These are phyloP conservation scores for Hysterium pulicare DNA, from an alignment of 2,329 filamentous ascomycete species.

Conservation along the genomic window DNA sequence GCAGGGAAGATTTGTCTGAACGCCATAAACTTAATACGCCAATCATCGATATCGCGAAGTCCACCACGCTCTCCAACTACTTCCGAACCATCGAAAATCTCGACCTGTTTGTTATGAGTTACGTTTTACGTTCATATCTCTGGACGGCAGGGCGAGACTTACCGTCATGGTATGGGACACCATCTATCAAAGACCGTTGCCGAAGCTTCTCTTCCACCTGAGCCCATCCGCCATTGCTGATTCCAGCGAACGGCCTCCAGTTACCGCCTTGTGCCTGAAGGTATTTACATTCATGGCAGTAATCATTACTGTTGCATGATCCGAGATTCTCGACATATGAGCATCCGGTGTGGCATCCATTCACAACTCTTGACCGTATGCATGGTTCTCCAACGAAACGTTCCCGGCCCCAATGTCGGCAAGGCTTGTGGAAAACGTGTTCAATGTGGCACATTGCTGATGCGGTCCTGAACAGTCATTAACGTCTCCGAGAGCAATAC, in stretches of 20 bases:
- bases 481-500: too few relatives aligned
- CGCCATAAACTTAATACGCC: background rate
- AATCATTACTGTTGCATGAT: slow-evolving; percentile 17
- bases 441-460: slow-evolving; percentile 29
- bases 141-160: background rate
- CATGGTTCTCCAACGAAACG: slow-evolving; percentile 27
- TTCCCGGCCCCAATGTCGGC: slow-evolving; percentile 29
- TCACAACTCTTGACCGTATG: slow-evolving; percentile 22
- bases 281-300: slow-evolving; percentile 18
- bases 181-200: slow-evolving; percentile 6
- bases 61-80: slow-evolving; percentile 1
- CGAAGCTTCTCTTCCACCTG: slow-evolving; percentile 15
- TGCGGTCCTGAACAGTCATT: background rate
- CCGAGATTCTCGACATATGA: slow-evolving; percentile 22
- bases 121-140: background rate
- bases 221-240: slow-evolving; percentile 18
- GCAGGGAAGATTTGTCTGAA: too few relatives aligned
- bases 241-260: slow-evolving; percentile 19
- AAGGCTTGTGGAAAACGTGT: slow-evolving; percentile 27
- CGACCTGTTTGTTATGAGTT: background rate
- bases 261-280: slow-evolving; percentile 10
- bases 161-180: slow-evolving; percentile 5
- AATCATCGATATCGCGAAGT: background rate
- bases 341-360: slow-evolving; percentile 19
- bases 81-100: background rate